Percentiles rank a stretch among this genome's conserved stretches.
Conservation (phyloP, 352 stramenopile species). For the Aphanomyces stellatus region DNA sequence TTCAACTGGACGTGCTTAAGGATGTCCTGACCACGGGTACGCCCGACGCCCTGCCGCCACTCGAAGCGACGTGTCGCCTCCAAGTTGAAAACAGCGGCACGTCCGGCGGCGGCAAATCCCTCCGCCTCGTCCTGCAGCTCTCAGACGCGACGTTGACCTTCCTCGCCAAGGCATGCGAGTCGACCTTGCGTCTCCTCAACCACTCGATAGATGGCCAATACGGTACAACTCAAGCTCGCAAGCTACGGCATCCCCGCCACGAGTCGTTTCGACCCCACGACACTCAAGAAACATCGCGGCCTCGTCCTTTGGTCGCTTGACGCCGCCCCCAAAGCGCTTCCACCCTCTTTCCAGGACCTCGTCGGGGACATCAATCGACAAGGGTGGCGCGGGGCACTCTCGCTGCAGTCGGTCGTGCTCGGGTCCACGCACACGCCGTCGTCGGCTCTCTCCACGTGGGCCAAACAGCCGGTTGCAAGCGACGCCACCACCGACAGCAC, state of each 20-base stretch:
- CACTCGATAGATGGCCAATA: neutral
- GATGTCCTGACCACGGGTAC: neutral
- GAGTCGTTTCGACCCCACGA: neutral
- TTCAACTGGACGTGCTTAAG: neutral
- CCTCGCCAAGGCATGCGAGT: neutral
- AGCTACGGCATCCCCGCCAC: neutral
- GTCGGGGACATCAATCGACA: neutral
- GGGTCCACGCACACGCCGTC: neutral
- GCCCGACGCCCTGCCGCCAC: neutral
- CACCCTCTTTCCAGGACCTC: neutral
- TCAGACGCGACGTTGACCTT: neutral
- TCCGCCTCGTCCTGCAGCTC: neutral
- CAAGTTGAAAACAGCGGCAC: neutral
- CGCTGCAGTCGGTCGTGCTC: neutral
- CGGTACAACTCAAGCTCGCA: neutral
- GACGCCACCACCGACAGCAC: neutral
- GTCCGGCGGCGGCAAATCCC: neutral
- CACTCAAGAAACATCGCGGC: neutral
- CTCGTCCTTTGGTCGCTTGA: neutral
- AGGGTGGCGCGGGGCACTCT: neutral
- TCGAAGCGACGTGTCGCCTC: neutral
- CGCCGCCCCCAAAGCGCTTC: neutral
- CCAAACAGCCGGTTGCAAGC: neutral
- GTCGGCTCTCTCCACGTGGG: neutral
- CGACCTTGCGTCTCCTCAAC: neutral